These are phyloP conservation scores for Aspergillus flavus DNA, from an alignment of 2,329 filamentous ascomycete genomes.

Conservation along the genomic window DNA sequence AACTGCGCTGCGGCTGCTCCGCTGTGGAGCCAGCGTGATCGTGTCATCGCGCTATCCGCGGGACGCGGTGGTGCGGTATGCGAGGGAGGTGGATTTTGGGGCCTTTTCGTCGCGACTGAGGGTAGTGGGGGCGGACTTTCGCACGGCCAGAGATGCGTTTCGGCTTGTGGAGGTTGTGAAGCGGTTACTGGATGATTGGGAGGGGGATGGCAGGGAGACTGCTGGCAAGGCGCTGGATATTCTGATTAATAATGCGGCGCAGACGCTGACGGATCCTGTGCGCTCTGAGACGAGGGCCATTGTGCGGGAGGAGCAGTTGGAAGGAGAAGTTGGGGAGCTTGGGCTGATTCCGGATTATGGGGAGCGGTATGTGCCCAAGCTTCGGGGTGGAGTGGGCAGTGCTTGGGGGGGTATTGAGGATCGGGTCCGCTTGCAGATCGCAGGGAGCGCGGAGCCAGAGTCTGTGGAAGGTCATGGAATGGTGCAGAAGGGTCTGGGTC, in stretches of 20 bases:
- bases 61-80: slow-evolving; percentile 36
- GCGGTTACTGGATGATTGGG: slow-evolving; percentile 25
- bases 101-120: slow-evolving; percentile 22
- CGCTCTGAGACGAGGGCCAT: slow-evolving; percentile 33
- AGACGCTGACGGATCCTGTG: slow-evolving; percentile 41
- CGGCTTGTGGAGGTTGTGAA: slow-evolving; percentile 27
- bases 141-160: slow-evolving; percentile 36
- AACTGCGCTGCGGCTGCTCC: slow-evolving; percentile 36
- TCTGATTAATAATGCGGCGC: slow-evolving; percentile 45
- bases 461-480: neutral
- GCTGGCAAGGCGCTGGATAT: slow-evolving; percentile 28
- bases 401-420: slow-evolving; percentile 4
- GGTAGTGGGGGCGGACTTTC: slow-evolving; percentile 40
- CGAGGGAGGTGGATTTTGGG: slow-evolving; percentile 15
- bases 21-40: slow-evolving; percentile 40
- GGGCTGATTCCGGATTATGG: neutral
- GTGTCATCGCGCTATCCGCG: slow-evolving; percentile 40
- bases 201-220: neutral
- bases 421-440: neutral
- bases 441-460: neutral
- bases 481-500: slow-evolving; percentile 18
- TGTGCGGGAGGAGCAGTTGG: slow-evolving; percentile 20
- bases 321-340: neutral
- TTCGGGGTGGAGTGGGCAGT: slow-evolving; percentile 1
- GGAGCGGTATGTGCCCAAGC: neutral